Conservation (phyloP, 177 flowering plant species). For the Telopea speciosissima region DNA sequence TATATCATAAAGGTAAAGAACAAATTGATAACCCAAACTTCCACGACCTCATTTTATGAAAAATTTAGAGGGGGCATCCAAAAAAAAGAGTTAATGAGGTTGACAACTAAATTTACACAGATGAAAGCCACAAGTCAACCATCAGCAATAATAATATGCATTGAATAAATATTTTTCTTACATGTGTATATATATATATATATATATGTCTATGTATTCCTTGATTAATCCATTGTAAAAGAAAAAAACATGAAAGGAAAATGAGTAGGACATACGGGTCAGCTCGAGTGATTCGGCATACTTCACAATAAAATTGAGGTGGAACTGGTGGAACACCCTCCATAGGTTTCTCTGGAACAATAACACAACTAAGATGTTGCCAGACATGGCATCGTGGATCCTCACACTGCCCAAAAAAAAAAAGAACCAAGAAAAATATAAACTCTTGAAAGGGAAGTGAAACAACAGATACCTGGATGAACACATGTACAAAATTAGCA, state of each 20-base stretch:
- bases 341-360: slow-evolving; percentile 72
- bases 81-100: background rate
- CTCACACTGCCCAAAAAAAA: slow-evolving; percentile 63
- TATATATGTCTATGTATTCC: too few species aligned
- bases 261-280: slow-evolving; percentile 73
- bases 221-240: too few species aligned
- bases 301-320: slow-evolving; percentile 71
- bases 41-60: background rate
- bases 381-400: slow-evolving; percentile 64
- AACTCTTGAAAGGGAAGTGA: background rate
- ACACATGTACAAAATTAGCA: background rate
- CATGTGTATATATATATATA: too few species aligned
- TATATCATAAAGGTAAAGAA: too few species aligned
- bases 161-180: background rate
- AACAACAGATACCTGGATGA: background rate
- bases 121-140: background rate
- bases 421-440: background rate
- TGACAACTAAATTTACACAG: background rate
- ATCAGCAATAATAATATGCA: background rate
- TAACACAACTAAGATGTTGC: slow-evolving; percentile 85
- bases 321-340: slow-evolving; percentile 61
- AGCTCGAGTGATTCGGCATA: slow-evolving; percentile 81
- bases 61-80: background rate
- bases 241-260: background rate
- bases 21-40: too few species aligned